phyloP scores from a whole-genome alignment of 139 green algal genomes.

The Micractinium sp. region DNA sequence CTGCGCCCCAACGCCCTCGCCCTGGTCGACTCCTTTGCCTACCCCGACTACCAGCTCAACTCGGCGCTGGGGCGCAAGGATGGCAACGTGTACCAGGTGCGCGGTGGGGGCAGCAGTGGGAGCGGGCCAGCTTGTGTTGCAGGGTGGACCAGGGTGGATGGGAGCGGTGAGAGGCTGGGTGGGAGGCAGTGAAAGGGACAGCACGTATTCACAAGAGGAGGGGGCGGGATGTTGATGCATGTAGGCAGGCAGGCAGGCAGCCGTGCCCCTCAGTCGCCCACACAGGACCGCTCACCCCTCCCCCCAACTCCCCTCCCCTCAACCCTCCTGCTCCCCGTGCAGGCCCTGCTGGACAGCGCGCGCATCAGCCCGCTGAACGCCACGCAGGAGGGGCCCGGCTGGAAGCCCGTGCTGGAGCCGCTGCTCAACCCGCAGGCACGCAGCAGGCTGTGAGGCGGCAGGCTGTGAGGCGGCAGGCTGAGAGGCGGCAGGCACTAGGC shows the following conservation, averaged over 20 bases:
- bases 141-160: too few relatives aligned
- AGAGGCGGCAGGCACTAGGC: neutral
- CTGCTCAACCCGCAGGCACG: conserved; percentile 45
- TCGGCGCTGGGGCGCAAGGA: conserved; percentile 78
- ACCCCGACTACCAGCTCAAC: conserved; percentile 87
- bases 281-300: neutral
- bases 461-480: neutral
- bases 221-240: too few relatives aligned
- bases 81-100: conserved; percentile 80
- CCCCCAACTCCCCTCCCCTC: neutral
- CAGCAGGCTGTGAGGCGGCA: conserved; percentile 19
- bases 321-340: neutral
- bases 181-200: too few relatives aligned
- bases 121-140: too few relatives aligned
- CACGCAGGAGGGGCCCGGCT: conserved; percentile 85
- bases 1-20: conserved; percentile 84
- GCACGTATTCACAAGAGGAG: too few relatives aligned
- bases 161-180: too few relatives aligned
- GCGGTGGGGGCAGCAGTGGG: neutral
- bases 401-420: conserved; percentile 77
- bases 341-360: conserved; percentile 78
- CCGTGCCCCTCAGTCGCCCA: neutral
- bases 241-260: too few relatives aligned
- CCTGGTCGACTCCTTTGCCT: conserved; percentile 86
- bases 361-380: conserved; percentile 81